Percentiles rank a stretch among this genome's conserved stretches.
Conservation (phyloP, 139 green algal species). For the Micromonas commoda region DNA sequence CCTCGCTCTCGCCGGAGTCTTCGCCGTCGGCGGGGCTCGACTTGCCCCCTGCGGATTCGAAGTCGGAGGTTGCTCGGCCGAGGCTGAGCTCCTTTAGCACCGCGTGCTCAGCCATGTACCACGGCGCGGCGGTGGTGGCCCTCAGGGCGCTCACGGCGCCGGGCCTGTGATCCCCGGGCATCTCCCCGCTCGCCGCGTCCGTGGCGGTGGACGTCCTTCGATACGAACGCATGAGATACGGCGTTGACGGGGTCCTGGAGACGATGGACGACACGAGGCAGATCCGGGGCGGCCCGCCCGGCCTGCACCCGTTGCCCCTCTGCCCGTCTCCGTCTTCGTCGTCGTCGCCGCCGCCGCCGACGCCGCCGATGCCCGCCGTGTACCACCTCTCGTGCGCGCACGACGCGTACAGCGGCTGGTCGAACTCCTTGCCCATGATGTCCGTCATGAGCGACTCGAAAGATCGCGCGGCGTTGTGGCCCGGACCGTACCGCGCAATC, state of each 20-base stretch:
- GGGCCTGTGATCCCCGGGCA: conserved; percentile 12
- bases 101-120: conserved; percentile 29
- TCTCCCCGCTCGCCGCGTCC: background rate
- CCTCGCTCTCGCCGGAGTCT: background rate
- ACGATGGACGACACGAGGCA: conserved; percentile 11
- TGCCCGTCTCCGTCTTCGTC: no score
- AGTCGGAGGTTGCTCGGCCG: background rate
- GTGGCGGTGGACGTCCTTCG: background rate
- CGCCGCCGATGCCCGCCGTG: no score
- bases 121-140: conserved; percentile 28
- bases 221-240: conserved; percentile 18
- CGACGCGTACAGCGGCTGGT: background rate
- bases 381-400: conserved; percentile 12
- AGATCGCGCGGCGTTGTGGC: background rate
- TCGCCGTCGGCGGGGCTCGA: background rate
- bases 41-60: no score
- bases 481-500: background rate
- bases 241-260: background rate
- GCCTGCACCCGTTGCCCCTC: background rate
- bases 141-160: conserved; percentile 5
- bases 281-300: background rate
- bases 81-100: conserved; percentile 15
- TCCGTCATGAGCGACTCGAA: background rate
- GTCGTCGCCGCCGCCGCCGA: no score
- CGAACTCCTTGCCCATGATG: background rate